These are phyloP conservation scores for Phytophthora brassicae DNA, from an alignment of 352 stramenopile species.

Conservation along the genomic window DNA sequence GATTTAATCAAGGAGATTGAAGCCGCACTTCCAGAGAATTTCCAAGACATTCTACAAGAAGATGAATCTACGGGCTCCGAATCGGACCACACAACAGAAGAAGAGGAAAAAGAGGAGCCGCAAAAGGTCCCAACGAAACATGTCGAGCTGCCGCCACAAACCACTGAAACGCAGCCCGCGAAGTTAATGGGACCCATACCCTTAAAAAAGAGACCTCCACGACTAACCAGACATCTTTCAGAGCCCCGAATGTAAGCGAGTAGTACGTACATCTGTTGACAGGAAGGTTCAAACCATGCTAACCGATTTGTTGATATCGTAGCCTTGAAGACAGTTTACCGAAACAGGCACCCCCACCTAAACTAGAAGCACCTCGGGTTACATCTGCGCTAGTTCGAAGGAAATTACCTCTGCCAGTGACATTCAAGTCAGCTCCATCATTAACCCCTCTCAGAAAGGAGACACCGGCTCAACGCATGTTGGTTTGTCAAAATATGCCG, in stretches of 20 bases:
- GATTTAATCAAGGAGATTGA: conserved; percentile 74
- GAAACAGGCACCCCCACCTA: conserved; percentile 7
- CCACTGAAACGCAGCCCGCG: neutral
- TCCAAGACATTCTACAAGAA: conserved; percentile 47
- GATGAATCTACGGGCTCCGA: conserved; percentile 62
- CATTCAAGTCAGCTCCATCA: conserved; percentile 7
- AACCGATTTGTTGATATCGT: neutral
- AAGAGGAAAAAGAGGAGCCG: conserved; percentile 45
- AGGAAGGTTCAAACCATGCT: neutral
- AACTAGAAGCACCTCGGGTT: neutral
- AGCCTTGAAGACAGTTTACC: conserved; percentile 17
- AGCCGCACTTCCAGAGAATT: conserved; percentile 48
- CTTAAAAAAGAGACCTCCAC: conserved; percentile 12
- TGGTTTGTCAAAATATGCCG: conserved; percentile 26
- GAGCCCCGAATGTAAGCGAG: conserved; percentile 38
- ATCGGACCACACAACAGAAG: conserved; percentile 76
- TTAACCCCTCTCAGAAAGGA: conserved; percentile 23
- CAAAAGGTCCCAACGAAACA: conserved; percentile 25
- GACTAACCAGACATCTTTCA: conserved; percentile 37
- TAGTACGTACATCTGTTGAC: neutral
- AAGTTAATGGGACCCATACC: conserved; percentile 1
- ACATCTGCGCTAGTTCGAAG: neutral
- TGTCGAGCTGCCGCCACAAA: neutral
- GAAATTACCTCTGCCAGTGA: neutral
- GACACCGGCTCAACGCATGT: conserved; percentile 7